Evolutionary conservation across 2,329 filamentous ascomycete genomes (phyloP).

Genomic region (Alternaria sp.): DNA sequence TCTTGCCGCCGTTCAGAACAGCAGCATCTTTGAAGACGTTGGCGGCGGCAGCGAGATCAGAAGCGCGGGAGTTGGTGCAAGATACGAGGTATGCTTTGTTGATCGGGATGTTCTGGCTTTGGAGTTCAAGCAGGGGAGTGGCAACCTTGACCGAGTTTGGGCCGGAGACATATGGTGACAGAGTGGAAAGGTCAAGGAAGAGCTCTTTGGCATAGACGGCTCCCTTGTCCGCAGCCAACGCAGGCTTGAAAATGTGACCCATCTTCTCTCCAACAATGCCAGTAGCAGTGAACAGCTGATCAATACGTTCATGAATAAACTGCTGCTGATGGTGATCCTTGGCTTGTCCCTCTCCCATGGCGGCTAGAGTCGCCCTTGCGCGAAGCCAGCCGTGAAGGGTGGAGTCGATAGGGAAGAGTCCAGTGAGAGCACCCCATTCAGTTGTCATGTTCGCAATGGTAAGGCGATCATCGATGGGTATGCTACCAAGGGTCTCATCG

Average conservation of each 20-base stretch:
- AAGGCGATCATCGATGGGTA: conserved; percentile 76
- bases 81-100: conserved; percentile 88
- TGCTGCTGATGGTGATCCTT: conserved; percentile 62
- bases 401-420: conserved; percentile 81
- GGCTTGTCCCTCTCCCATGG: conserved; percentile 63
- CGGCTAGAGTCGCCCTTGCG: conserved; percentile 75
- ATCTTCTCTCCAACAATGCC: conserved; percentile 47
- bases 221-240: conserved; percentile 73
- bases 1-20: conserved; percentile 63
- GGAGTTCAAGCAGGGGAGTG: conserved; percentile 78
- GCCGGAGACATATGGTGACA: conserved; percentile 84
- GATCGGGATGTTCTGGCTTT: conserved; percentile 75
- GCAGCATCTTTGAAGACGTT: conserved; percentile 84
- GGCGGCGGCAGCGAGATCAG: conserved; percentile 83
- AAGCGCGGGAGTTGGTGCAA: conserved; percentile 86
- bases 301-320: conserved; percentile 76
- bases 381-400: conserved; percentile 77
- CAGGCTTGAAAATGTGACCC: conserved; percentile 60
- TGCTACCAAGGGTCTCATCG: conserved; percentile 75
- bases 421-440: conserved; percentile 78
- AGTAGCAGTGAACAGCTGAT: conserved; percentile 68
- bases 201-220: conserved; percentile 85
- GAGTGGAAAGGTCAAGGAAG: conserved; percentile 81
- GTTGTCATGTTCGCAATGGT: conserved; percentile 84
- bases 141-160: conserved; percentile 92